These are phyloP conservation scores for Wickerhamomyces silvicola DNA, from an alignment of 805 yeast genomes.

Conservation along the genomic window DNA sequence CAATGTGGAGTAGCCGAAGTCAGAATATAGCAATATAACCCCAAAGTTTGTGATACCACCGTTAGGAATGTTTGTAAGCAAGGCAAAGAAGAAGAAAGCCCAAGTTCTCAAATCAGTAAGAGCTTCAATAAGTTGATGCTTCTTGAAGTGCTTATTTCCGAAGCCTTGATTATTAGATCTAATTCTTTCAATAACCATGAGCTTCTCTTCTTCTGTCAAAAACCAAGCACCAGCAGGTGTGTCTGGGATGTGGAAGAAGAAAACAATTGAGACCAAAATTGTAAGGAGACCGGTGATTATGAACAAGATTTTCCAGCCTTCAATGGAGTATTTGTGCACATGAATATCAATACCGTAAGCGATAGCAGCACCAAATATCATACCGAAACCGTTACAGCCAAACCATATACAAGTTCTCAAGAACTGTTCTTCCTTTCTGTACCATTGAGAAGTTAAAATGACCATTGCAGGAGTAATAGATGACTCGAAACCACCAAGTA, in stretches of 20 bases:
- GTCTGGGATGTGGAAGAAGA: slow-evolving; percentile 40
- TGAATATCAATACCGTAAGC: slow-evolving; percentile 36
- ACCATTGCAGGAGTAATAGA: slow-evolving; percentile 25
- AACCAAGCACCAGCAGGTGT: slow-evolving; percentile 36
- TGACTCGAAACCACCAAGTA: slow-evolving; percentile 47
- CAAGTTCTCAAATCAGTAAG: slow-evolving; percentile 35
- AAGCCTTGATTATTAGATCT: slow-evolving; percentile 39
- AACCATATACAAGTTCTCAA: slow-evolving; percentile 26
- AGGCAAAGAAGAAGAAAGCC: slow-evolving; percentile 28
- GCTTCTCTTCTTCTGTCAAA: slow-evolving; percentile 33
- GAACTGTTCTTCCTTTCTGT: slow-evolving; percentile 24
- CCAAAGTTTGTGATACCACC: slow-evolving; percentile 42
- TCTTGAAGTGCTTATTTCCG: slow-evolving; percentile 33
- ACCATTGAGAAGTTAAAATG: slow-evolving; percentile 15
- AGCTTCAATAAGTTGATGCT: slow-evolving; percentile 32
- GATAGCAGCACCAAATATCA: slow-evolving; percentile 37
- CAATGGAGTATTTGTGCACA: slow-evolving; percentile 27
- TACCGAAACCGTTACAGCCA: slow-evolving; percentile 29
- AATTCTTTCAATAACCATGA: slow-evolving; percentile 35
- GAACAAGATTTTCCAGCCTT: slow-evolving; percentile 48
- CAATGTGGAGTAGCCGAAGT: slow-evolving; percentile 32
- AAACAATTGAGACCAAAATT: slow-evolving; percentile 34
- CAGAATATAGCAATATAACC: slow-evolving; percentile 31
- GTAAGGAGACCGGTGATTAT: slow-evolving; percentile 51
- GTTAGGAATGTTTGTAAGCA: slow-evolving; percentile 31